Percentiles rank a stretch among this genome's conserved stretches.
These are phyloP conservation scores for Vitis vinifera DNA, from an alignment of 164 flowering plant species.

Conservation along the genomic window ASM3070453v1 NC_081818.1:1879001-1879500, in stretches of 20 bases:
- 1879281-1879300: constrained; percentile 66
- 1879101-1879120: not conserved
- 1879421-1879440: constrained; percentile 61
- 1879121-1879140: not conserved
- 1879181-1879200: constrained; percentile 76
- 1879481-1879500: constrained; percentile 57
- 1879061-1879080: constrained; percentile 96
- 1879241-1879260: constrained; percentile 28
- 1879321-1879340: not conserved
- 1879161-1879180: constrained; percentile 58
- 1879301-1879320: not conserved
- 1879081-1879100: constrained; percentile 5
- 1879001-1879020: constrained; percentile 91
- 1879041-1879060: constrained; percentile 76
- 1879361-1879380: not conserved
- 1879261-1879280: constrained; percentile 59
- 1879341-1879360: not conserved
- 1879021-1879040: constrained; percentile 78
- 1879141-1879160: constrained; percentile 5
- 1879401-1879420: constrained; percentile 57
- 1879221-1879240: constrained; percentile 33
- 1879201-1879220: constrained; percentile 63
- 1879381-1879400: constrained; percentile 65
- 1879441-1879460: constrained; percentile 91
- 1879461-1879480: constrained; percentile 45